Percentiles rank a stretch among this genome's conserved stretches.
phyloP scores from a whole-genome alignment of 2,329 filamentous ascomycete species.

The Hypoxylon sp. region DNA sequence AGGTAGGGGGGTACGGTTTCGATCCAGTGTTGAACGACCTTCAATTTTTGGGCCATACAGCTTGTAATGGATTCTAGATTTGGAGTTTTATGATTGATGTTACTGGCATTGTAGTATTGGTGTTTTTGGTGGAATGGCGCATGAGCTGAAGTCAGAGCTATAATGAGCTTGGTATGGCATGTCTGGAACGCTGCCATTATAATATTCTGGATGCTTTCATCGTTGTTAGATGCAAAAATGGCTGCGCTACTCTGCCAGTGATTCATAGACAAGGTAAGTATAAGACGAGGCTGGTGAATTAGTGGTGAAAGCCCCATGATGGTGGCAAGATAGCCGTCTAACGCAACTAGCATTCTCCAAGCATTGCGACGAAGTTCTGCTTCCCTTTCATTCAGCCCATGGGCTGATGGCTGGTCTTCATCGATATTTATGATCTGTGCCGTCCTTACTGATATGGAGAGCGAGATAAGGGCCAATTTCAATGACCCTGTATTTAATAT shows the following conservation, averaged over 20 bases:
- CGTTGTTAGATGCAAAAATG: not conserved
- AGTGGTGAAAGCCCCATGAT: not conserved
- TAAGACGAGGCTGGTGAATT: not conserved
- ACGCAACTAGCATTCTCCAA: not conserved
- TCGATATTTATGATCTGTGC: not conserved
- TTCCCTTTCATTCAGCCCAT: not conserved
- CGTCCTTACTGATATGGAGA: not conserved
- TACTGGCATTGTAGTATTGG: not conserved
- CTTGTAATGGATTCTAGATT: not conserved
- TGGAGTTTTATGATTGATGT: not conserved
- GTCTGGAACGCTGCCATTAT: not conserved
- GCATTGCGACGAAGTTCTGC: not conserved
- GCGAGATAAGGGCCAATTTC: not conserved
- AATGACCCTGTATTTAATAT: not conserved
- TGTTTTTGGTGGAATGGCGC: not conserved
- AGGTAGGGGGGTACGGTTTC: not conserved
- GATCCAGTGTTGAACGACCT: not conserved
- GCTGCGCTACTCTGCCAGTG: not conserved
- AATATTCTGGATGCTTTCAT: not conserved
- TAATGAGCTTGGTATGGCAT: not conserved
- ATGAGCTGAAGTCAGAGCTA: not conserved
- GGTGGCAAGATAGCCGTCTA: not conserved
- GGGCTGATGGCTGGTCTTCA: not conserved
- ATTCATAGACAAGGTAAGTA: not conserved
- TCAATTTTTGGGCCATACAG: not conserved